These are phyloP conservation scores for Botryotinia convoluta DNA, from an alignment of 2,329 filamentous ascomycete genomes.

Conservation along the genomic window DNA sequence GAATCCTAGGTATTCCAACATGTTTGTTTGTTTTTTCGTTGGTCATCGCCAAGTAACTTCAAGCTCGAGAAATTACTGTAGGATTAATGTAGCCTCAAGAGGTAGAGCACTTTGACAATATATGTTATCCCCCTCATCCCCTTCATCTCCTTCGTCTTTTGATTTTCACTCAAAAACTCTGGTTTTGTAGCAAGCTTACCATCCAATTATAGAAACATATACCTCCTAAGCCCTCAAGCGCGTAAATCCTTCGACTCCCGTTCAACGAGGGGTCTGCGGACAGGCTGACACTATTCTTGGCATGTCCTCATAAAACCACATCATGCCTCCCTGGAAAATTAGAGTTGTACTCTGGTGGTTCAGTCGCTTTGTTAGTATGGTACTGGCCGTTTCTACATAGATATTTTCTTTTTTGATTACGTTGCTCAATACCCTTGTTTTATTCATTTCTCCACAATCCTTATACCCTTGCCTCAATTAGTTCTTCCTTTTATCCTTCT, in stretches of 20 bases:
- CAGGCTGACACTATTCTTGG: slow-evolving; percentile 17
- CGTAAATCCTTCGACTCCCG: slow-evolving; percentile 5
- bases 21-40: not conserved
- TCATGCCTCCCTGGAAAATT: not conserved
- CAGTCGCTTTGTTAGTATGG: not conserved
- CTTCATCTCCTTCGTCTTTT: not conserved
- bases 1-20: not conserved
- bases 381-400: not conserved
- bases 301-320: slow-evolving; percentile 12
- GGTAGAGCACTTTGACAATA: not conserved
- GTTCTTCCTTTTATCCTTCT: slow-evolving; percentile 2
- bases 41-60: not conserved
- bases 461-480: not conserved
- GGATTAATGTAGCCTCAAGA: not conserved
- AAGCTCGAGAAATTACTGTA: not conserved
- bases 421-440: not conserved
- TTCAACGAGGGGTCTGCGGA: not conserved
- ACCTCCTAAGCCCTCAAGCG: slow-evolving; percentile 8
- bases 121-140: not conserved
- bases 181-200: not conserved
- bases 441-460: not conserved
- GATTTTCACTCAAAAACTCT: not conserved
- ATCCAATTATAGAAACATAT: slow-evolving; percentile 13
- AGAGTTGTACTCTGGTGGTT: not conserved
- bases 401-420: not conserved